These are phyloP conservation scores for Litsea cubeba DNA, from an alignment of 164 flowering plant species.

Conservation along the genomic window DNA sequence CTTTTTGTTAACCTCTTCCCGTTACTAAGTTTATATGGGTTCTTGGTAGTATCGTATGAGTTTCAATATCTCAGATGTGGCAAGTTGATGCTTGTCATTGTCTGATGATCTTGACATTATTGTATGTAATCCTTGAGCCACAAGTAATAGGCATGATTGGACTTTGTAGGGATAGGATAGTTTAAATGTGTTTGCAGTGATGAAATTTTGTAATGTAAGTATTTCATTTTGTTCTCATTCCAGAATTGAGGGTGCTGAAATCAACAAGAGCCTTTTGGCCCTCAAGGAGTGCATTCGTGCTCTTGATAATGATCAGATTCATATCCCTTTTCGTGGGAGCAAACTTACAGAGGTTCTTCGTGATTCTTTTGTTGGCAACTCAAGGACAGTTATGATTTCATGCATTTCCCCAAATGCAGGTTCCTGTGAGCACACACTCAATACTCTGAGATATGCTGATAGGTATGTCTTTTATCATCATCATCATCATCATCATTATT, in stretches of 20 bases:
- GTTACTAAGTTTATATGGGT: neutral
- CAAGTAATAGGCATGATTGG: neutral
- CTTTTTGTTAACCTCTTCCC: neutral
- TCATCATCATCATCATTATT: too few relatives aligned
- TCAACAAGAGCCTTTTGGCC: constrained; percentile 97
- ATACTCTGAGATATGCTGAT: constrained; percentile 98
- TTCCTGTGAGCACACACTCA: constrained; percentile 97
- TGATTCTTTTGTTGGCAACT: constrained; percentile 98
- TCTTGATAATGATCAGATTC: constrained; percentile 97
- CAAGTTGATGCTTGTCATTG: neutral
- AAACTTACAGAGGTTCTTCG: constrained; percentile 99
- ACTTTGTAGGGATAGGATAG: neutral
- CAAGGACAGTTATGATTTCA: constrained; percentile 97
- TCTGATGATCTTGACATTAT: neutral
- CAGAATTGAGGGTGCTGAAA: constrained; percentile 99
- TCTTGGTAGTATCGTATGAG: neutral
- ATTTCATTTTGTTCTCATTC: neutral
- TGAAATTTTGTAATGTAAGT: neutral
- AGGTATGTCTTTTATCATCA: constrained; percentile 34
- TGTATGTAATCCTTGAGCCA: neutral
- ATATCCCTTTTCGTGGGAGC: constrained; percentile 99
- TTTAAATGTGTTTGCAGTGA: neutral
- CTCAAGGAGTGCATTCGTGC: constrained; percentile 99
- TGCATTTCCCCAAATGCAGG: constrained; percentile 99
- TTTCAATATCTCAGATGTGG: neutral